Base-by-base conservation (phyloP, 306 rosid species). In the Erythrophleum fordii region DNA sequence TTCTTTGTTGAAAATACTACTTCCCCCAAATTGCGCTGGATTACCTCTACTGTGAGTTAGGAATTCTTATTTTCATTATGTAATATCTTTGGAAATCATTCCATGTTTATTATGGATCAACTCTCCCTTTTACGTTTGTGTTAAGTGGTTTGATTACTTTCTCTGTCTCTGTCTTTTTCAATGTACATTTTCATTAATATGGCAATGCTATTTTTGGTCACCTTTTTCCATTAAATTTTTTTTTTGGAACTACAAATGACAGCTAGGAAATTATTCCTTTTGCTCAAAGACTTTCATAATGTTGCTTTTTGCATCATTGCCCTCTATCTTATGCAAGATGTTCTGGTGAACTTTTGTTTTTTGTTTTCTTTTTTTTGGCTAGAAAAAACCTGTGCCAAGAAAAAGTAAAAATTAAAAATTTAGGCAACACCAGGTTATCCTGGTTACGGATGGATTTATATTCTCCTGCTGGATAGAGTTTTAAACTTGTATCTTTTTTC, bases 1-100 rank as follows among this genome's bases (percentile, higher is more conserved):
- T 77, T 92, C 97, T 85, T 84, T 95, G 89, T 88, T 93, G 90
- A 93, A 89, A 88, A 93, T 95, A 75, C 82, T 93, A 82, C 95
- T 95, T 83, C 91, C 99, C 59, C 75, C 93, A 79, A 89, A 80
- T 80, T 95, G 99, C 85, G 76, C 84, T 58, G 99, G 97, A 62
- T 86, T 95, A 52, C 97, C 99, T 71, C 84, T 80, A 64, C 44
- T 81, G 99, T 94, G 83, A 92, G 98, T 92, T 29, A 69, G 37
- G 8, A 42, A 23, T 67, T 83, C 49, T 66, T 34, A 25, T 9
- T 5, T 51, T 48, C 22, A 53, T 41, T 44, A 12, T 39, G 25
- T 71, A 5, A 26, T 20, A 29, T 59, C 12, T 41, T 62, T 62
- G 68, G 67, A 69, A 22, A 55, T 75, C 48, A 67, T 48, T 64